phyloP scores from a whole-genome alignment of 345 rosid species.

The Anacardium occidentale region DNA sequence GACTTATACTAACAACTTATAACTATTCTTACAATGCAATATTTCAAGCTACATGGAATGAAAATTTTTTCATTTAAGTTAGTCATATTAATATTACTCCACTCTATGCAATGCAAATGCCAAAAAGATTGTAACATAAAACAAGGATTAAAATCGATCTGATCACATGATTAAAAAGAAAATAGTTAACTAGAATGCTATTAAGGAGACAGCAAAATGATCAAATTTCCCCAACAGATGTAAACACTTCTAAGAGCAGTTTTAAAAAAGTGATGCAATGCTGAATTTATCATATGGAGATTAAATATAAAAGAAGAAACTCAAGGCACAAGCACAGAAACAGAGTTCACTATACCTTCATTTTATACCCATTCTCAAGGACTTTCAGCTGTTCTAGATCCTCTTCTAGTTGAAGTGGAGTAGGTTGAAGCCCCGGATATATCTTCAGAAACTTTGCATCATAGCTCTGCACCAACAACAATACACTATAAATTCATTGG shows the following conservation, averaged over 20 bases:
- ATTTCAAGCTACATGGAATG: too few relatives aligned
- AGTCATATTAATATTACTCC: not conserved
- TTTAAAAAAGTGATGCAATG: not conserved
- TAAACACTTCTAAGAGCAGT: not conserved
- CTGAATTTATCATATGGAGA: not conserved
- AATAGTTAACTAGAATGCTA: too few relatives aligned
- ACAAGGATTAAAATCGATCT: not conserved
- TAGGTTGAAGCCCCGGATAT: slow-evolving; percentile 77
- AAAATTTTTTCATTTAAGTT: not conserved
- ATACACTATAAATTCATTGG: slow-evolving; percentile 1
- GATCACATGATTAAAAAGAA: not conserved
- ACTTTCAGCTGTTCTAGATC: slow-evolving; percentile 98
- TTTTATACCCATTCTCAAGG: slow-evolving; percentile 93
- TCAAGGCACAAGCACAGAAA: not conserved
- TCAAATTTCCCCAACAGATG: not conserved
- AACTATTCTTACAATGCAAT: too few relatives aligned
- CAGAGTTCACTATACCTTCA: slow-evolving; percentile 62
- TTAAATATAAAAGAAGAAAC: too few relatives aligned
- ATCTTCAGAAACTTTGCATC: slow-evolving; percentile 82
- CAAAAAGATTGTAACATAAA: not conserved
- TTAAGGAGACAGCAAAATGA: too few relatives aligned
- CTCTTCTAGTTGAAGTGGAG: slow-evolving; percentile 90
- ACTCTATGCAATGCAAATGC: not conserved
- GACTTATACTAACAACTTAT: too few relatives aligned
- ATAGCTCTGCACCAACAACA: slow-evolving; percentile 55